phyloP scores from a whole-genome alignment of 495 filamentous ascomycete genomes.

The Penicilliopsis zonata region DNA sequence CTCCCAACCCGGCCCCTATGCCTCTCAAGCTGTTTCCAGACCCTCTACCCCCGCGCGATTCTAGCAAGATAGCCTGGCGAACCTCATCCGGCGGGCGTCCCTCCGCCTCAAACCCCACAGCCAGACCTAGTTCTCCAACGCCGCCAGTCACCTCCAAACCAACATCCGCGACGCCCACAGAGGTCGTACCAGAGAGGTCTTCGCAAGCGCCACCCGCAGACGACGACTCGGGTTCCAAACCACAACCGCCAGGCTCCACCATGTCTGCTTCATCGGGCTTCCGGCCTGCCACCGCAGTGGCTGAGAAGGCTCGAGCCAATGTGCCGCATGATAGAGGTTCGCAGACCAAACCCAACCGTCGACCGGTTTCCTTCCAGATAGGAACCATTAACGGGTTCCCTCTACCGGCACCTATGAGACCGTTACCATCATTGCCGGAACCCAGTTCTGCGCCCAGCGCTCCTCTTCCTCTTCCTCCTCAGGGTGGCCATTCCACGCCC shows the following conservation, averaged over 20 bases:
- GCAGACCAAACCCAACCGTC: slow-evolving; percentile 7
- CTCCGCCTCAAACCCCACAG: slow-evolving; percentile 3
- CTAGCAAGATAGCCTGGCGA: slow-evolving; percentile 18
- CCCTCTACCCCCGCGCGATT: slow-evolving; percentile 20
- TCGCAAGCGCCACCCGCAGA: no score
- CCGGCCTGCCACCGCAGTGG: no score
- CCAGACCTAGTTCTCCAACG: background rate
- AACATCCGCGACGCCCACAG: no score
- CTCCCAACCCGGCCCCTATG: slow-evolving; percentile 7
- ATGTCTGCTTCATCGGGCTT: no score
- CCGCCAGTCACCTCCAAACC: no score
- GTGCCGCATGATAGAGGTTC: slow-evolving; percentile 2
- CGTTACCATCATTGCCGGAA: slow-evolving; percentile 23
- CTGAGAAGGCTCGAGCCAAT: background rate
- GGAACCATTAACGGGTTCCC: slow-evolving; percentile 26
- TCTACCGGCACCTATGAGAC: slow-evolving; percentile 24
- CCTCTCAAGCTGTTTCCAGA: slow-evolving; percentile 28
- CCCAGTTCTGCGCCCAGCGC: slow-evolving; percentile 1
- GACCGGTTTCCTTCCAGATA: slow-evolving; percentile 16
- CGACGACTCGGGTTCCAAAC: no score
- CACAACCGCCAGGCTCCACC: no score
- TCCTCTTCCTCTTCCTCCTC: no score
- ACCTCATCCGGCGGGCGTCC: slow-evolving; percentile 8
- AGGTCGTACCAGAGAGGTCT: no score
- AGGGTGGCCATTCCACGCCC: no score